Percentiles rank a stretch among this genome's conserved stretches.
These are phyloP conservation scores for Solanum ossicruentum DNA, from an alignment of 257 asterid genomes.

Conservation along the genomic window DNA sequence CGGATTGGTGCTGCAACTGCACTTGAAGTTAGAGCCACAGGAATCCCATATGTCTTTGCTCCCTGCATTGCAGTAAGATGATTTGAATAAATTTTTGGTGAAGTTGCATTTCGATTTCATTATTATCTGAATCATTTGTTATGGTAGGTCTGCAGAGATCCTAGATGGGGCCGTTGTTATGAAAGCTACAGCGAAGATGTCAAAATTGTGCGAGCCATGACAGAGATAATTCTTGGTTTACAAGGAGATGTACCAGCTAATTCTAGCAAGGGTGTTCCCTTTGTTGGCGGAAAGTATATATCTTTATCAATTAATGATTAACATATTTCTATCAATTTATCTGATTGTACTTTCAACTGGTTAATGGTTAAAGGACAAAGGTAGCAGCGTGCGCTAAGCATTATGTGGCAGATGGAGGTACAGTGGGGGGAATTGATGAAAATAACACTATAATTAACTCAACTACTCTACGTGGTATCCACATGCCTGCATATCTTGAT, in stretches of 20 bases:
- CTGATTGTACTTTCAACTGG: background rate
- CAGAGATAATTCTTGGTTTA: slow-evolving; percentile 16
- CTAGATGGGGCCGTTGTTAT: slow-evolving; percentile 30
- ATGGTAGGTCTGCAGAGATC: slow-evolving; percentile 8
- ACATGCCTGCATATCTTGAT: slow-evolving; percentile 23
- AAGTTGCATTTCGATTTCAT: background rate
- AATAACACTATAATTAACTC: slow-evolving; percentile 10
- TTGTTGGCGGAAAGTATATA: slow-evolving; percentile 15
- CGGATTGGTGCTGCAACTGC: too few species aligned
- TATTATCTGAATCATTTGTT: background rate
- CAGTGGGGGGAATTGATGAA: slow-evolving; percentile 8
- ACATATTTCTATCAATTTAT: too few species aligned
- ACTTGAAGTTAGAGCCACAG: too few species aligned
- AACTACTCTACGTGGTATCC: slow-evolving; percentile 8
- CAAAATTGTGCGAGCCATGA: slow-evolving; percentile 14
- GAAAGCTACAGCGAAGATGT: slow-evolving; percentile 31
- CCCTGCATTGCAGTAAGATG: too few species aligned
- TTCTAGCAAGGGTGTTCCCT: slow-evolving; percentile 7
- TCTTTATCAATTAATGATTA: background rate
- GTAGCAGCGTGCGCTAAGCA: too few species aligned
- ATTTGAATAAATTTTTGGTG: too few species aligned
- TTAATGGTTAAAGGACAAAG: background rate
- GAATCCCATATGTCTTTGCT: too few species aligned
- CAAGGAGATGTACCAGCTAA: slow-evolving; percentile 22
- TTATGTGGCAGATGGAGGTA: too few species aligned